These are phyloP conservation scores for Verticillium klebahnii DNA, from an alignment of 2,329 filamentous ascomycete genomes.

Conservation along the genomic window DNA sequence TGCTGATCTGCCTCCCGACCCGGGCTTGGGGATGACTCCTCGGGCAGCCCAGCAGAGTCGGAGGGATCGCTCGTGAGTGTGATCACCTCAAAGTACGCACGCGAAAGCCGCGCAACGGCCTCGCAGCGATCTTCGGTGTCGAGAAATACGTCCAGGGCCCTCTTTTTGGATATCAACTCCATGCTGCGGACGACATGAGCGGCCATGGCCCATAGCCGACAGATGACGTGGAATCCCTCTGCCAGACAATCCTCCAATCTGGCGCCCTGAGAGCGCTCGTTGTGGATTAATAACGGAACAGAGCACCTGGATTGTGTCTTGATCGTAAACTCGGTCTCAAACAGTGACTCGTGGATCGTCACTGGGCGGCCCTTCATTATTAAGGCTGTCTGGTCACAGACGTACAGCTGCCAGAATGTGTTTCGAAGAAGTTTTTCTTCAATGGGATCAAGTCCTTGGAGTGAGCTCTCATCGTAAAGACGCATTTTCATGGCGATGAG, in stretches of 20 bases:
- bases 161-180: background rate
- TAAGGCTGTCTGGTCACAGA: slow-evolving; percentile 33
- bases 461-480: slow-evolving; percentile 32
- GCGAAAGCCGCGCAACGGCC: background rate
- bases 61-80: background rate
- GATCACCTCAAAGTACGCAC: slow-evolving; percentile 2
- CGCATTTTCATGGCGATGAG: slow-evolving; percentile 36
- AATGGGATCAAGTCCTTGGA: slow-evolving; percentile 25
- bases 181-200: background rate
- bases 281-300: background rate
- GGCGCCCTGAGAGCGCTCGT: slow-evolving; percentile 11
- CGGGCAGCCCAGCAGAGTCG: background rate
- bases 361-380: slow-evolving; percentile 36
- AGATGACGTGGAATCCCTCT: slow-evolving; percentile 35
- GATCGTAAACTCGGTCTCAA: slow-evolving; percentile 31
- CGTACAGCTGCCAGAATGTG: slow-evolving; percentile 35
- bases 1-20: background rate
- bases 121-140: background rate
- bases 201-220: slow-evolving; percentile 19
- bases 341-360: slow-evolving; percentile 38
- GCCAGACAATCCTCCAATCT: background rate
- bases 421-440: slow-evolving; percentile 32
- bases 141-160: background rate
- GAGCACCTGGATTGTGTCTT: background rate
- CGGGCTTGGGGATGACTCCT: background rate